Evolutionary conservation across 2,329 filamentous ascomycete genomes (phyloP).

Genomic region (Neonectria coccinea): DNA sequence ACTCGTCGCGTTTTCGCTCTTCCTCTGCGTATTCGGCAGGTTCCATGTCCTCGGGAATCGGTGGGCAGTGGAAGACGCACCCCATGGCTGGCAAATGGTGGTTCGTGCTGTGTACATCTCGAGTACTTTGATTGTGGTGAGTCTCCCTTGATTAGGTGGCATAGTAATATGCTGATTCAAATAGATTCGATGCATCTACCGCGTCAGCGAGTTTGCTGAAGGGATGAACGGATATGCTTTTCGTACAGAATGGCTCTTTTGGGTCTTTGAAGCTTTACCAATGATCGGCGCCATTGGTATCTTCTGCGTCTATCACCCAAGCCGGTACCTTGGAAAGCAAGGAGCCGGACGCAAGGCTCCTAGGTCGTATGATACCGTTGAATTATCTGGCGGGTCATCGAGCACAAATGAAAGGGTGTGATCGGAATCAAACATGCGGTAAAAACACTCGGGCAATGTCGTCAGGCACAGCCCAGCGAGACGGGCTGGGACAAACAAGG

Average conservation of each 20-base stretch:
- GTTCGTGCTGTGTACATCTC: conserved; percentile 58
- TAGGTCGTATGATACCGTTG: conserved; percentile 23
- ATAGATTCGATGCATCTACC: conserved; percentile 64
- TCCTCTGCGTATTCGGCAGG: conserved; percentile 53
- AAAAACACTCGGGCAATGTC: background rate
- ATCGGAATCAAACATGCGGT: background rate
- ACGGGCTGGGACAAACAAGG: background rate
- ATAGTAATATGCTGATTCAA: background rate
- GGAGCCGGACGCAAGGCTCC: conserved; percentile 17
- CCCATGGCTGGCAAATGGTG: conserved; percentile 53
- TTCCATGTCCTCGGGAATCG: conserved; percentile 52
- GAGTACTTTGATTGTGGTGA: conserved; percentile 59
- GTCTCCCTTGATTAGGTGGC: conserved; percentile 26
- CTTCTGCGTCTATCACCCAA: conserved; percentile 63
- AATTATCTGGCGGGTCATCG: conserved; percentile 8
- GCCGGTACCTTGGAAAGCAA: conserved; percentile 50
- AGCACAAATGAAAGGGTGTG: background rate
- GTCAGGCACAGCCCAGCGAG: background rate
- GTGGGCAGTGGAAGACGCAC: conserved; percentile 42
- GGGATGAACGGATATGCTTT: conserved; percentile 64
- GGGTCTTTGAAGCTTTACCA: conserved; percentile 62
- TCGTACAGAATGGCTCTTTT: conserved; percentile 64
- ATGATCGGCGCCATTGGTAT: conserved; percentile 60
- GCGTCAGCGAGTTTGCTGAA: conserved; percentile 64
- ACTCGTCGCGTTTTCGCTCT: conserved; percentile 54